Base-by-base conservation (phyloP, 148 eudicot species). In the Rhododendron ovatum region DNA sequence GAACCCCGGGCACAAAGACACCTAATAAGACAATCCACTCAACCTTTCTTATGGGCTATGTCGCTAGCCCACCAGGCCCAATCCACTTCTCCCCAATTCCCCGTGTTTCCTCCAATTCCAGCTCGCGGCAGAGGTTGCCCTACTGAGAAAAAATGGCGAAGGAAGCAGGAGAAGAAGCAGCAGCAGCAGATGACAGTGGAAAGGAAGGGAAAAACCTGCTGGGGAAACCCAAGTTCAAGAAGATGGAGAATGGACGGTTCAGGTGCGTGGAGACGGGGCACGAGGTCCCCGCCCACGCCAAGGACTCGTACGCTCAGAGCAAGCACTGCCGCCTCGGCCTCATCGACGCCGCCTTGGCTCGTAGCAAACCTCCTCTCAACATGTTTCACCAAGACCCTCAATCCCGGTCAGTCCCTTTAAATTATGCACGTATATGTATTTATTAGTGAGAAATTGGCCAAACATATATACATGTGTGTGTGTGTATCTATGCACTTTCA, bases 311-410 rank as follows among this genome's bases (percentile, higher is more conserved):
- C 65, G 82, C 93, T 7, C 86, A 82, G 63, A 89, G 90, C 86
- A 96, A 95, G 91, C 95, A 95, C 82, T 96, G 99, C 88, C 93
- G 99, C 74, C 65, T 96, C 12, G 99, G 99, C 41, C 95, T 96
- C 41, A 95, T 96, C 50, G 94, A 96, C 82, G 88, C 89, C n/a
- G 96, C 95, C 50, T 45, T 96, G 37, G 67, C 94, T 39, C 89
- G 88, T 28, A 89, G 89, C 1, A 96, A 94, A 80, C 94, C 99
- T 13, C 99, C 98, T 71, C 95, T 96, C 86, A 96, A 95, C 74
- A 91, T 95, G 93, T 96, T 96, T 88, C 74, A 57, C 48, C 96
- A 93, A 82, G 96, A 95, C 88, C 98, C 98, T 57, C 88, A 85
- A 47, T 85, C 74, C 74, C 91, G 98, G 99, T 96, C 33, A 28